phyloP scores from a whole-genome alignment of 306 rosid genomes.

The Notholithocarpus densiflorus region DNA sequence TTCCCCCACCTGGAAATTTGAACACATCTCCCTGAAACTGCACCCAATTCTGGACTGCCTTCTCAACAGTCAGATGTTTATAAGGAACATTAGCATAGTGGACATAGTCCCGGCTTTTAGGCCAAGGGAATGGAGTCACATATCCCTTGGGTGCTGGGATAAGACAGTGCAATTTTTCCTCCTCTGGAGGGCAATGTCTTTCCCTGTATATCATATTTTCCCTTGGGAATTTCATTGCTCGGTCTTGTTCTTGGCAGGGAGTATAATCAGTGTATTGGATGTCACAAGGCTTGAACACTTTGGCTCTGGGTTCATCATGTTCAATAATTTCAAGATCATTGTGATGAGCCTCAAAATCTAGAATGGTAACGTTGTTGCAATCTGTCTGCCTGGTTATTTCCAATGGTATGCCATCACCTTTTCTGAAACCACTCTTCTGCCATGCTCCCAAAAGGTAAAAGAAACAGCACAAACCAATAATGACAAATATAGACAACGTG shows the following conservation, averaged over 20 bases:
- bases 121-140: conserved; percentile 88
- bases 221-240: conserved; percentile 92
- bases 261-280: conserved; percentile 65
- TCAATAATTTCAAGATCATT: conserved; percentile 43
- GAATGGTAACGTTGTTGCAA: conserved; percentile 52
- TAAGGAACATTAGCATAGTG: conserved; percentile 89
- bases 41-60: conserved; percentile 96
- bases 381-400: conserved; percentile 59
- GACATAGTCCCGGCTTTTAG: conserved; percentile 89
- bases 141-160: conserved; percentile 90
- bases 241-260: conserved; percentile 98
- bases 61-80: conserved; percentile 84
- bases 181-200: conserved; percentile 86
- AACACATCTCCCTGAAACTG: conserved; percentile 82
- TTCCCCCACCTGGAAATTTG: conserved; percentile 98
- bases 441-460: conserved; percentile 97
- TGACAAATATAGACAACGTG: conserved; percentile 69
- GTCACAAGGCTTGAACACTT: conserved; percentile 76
- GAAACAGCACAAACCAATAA: conserved; percentile 78
- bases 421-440: conserved; percentile 89
- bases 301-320: conserved; percentile 54
- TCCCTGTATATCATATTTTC: conserved; percentile 96
- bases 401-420: conserved; percentile 69
- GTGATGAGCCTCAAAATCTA: conserved; percentile 85
- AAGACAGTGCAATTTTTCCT: conserved; percentile 84